phyloP scores from a whole-genome alignment of 2,329 filamentous ascomycete genomes.

The Xylaria digitata region DNA sequence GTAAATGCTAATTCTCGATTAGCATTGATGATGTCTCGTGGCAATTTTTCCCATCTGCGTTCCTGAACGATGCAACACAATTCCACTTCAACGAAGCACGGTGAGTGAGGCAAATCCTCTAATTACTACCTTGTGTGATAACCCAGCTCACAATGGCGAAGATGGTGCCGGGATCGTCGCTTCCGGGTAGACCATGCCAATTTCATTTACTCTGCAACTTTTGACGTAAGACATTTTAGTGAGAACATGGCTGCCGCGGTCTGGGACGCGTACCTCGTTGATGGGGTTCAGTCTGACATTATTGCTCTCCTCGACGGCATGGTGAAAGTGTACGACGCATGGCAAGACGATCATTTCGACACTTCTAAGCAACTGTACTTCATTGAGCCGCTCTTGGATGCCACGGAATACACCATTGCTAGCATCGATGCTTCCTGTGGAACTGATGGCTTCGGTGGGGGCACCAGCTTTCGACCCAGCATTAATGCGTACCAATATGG shows the following conservation, averaged over 20 bases:
- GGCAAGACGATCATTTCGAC: conserved; percentile 30
- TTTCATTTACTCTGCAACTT: conserved; percentile 24
- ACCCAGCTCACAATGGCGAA: not conserved
- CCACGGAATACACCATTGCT: conserved; percentile 32
- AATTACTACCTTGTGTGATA: not conserved
- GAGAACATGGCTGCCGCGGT: conserved; percentile 26
- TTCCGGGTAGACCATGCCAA: conserved; percentile 31
- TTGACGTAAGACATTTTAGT: conserved; percentile 21
- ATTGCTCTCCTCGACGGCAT: conserved; percentile 26
- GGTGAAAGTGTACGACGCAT: conserved; percentile 23
- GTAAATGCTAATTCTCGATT: not conserved
- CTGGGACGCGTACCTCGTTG: conserved; percentile 31
- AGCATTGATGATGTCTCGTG: conserved; percentile 28
- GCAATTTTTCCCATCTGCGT: conserved; percentile 29
- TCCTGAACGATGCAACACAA: conserved; percentile 29
- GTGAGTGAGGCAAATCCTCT: not conserved
- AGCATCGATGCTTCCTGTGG: conserved; percentile 35
- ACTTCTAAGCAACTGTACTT: conserved; percentile 26
- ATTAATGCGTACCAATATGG: conserved; percentile 36
- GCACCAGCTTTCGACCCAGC: conserved; percentile 26
- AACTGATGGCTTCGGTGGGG: conserved; percentile 26
- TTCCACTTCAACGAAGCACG: conserved; percentile 32
- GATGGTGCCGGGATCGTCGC: conserved; percentile 34
- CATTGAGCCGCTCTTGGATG: conserved; percentile 31
- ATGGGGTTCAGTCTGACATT: conserved; percentile 29